Conservation (phyloP, 177 flowering plant genomes). For the Vitis hybrid region DNA sequence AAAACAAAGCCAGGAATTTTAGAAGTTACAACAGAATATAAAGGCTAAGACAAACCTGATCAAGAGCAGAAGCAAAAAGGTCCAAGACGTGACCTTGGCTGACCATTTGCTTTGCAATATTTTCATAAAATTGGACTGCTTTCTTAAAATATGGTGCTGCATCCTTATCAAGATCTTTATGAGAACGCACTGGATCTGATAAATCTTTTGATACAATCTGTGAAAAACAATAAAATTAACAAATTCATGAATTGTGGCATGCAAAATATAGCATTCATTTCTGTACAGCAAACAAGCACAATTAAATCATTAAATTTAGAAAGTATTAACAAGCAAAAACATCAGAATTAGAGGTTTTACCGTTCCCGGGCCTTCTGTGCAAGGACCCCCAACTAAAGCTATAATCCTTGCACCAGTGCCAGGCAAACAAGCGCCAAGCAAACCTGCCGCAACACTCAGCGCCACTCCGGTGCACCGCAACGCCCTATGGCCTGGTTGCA, state of each 20-base stretch:
- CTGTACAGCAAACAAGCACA: no score
- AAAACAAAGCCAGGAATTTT: neutral
- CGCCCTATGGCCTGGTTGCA: constrained; percentile 65
- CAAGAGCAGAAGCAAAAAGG: constrained; percentile 98
- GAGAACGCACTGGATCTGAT: constrained; percentile 97
- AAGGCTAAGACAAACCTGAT: constrained; percentile 63
- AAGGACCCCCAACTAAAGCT: constrained; percentile 93
- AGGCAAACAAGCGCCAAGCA: constrained; percentile 82
- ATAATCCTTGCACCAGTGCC: constrained; percentile 90
- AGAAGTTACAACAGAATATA: neutral
- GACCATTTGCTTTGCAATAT: constrained; percentile 81
- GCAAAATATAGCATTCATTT: no score
- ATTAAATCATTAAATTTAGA: neutral
- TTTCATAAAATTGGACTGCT: constrained; percentile 88
- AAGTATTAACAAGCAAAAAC: neutral
- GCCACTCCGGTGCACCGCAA: constrained; percentile 96
- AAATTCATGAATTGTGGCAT: no score
- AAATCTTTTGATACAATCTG: constrained; percentile 93
- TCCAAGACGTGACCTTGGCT: constrained; percentile 96
- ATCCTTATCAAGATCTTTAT: constrained; percentile 97
- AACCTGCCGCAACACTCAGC: constrained; percentile 84
- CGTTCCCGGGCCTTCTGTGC: constrained; percentile 98
- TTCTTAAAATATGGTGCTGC: constrained; percentile 86
- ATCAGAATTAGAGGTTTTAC: constrained; percentile 33
- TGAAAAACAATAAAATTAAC: constrained; percentile 18